Conservation (phyloP, 768 basidiomycete species). For the Peribolospora kevripleyi region DNA sequence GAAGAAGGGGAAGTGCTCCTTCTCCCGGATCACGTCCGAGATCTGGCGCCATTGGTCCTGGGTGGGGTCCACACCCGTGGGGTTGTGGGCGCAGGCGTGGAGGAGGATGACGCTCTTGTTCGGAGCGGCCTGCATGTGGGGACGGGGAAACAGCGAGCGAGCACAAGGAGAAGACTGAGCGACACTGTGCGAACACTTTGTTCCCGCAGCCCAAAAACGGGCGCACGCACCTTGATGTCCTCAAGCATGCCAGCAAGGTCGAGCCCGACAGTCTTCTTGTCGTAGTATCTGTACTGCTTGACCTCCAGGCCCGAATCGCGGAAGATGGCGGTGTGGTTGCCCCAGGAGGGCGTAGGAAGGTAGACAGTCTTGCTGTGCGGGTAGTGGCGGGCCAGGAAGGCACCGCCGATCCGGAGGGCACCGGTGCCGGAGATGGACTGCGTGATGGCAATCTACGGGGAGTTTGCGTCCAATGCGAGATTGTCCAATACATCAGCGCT, state of each 20-base stretch:
- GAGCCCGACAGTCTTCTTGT: slow-evolving; percentile 65
- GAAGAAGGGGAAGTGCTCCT: slow-evolving; percentile 84
- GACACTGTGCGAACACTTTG: background rate
- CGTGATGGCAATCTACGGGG: slow-evolving; percentile 25
- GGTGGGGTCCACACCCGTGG: slow-evolving; percentile 86
- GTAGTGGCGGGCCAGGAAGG: slow-evolving; percentile 70
- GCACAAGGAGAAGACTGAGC: too few species aligned
- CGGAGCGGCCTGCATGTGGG: slow-evolving; percentile 36
- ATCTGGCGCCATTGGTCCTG: slow-evolving; percentile 59
- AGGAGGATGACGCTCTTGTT: slow-evolving; percentile 62
- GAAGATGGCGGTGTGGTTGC: slow-evolving; percentile 75
- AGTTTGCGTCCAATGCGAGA: background rate
- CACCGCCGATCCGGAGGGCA: slow-evolving; percentile 73
- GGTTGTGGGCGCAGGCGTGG: slow-evolving; percentile 90
- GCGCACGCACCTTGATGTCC: slow-evolving; percentile 9
- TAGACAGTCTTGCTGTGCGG: slow-evolving; percentile 43
- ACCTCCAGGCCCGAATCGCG: slow-evolving; percentile 72
- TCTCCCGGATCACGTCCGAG: slow-evolving; percentile 34
- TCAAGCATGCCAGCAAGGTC: slow-evolving; percentile 46
- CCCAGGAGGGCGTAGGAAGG: slow-evolving; percentile 86
- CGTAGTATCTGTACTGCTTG: slow-evolving; percentile 77
- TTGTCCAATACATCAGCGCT: background rate
- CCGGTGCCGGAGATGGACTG: slow-evolving; percentile 94
- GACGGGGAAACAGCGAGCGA: background rate
- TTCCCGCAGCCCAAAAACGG: background rate